Conservation (phyloP, 352 stramenopile species). For the Phytopythium mirpurense region DNA sequence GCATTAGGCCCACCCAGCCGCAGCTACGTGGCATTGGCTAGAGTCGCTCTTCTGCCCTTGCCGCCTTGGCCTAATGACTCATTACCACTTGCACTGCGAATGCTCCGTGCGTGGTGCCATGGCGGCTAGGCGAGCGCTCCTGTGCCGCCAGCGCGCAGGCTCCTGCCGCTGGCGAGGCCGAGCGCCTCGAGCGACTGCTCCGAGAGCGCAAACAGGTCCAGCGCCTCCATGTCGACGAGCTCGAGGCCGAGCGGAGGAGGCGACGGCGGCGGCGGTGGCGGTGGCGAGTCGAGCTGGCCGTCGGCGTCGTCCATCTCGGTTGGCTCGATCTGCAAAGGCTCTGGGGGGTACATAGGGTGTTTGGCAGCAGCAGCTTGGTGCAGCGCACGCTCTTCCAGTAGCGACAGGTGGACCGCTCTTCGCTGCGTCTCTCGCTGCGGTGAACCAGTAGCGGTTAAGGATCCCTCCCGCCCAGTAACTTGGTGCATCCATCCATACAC, state of each 20-base stretch:
- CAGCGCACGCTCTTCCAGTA: slow-evolving; percentile 27
- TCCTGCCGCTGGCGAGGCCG: background rate
- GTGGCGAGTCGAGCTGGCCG: background rate
- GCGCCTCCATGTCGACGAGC: slow-evolving; percentile 17
- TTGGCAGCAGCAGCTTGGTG: background rate
- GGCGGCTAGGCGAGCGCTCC: too few relatives aligned
- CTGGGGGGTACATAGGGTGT: background rate
- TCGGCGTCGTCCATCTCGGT: background rate
- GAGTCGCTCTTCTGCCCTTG: too few relatives aligned
- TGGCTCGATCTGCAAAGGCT: too few relatives aligned
- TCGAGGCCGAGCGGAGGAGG: slow-evolving; percentile 5
- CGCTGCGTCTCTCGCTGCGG: slow-evolving; percentile 57
- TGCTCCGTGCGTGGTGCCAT: too few relatives aligned
- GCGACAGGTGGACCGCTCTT: slow-evolving; percentile 45
- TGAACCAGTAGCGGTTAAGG: slow-evolving; percentile 10
- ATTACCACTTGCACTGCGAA: too few relatives aligned
- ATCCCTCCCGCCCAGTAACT: background rate
- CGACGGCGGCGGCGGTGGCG: background rate
- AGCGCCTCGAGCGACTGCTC: slow-evolving; percentile 11
- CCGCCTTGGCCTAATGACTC: too few relatives aligned
- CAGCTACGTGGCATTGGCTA: too few relatives aligned
- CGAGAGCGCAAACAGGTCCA: slow-evolving; percentile 25
- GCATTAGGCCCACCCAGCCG: too few relatives aligned
- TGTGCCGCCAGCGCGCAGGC: too few relatives aligned
- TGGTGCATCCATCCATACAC: too few relatives aligned